Conservation (phyloP, 2,329 filamentous ascomycete genomes). For the Xylariaceae sp. region DNA sequence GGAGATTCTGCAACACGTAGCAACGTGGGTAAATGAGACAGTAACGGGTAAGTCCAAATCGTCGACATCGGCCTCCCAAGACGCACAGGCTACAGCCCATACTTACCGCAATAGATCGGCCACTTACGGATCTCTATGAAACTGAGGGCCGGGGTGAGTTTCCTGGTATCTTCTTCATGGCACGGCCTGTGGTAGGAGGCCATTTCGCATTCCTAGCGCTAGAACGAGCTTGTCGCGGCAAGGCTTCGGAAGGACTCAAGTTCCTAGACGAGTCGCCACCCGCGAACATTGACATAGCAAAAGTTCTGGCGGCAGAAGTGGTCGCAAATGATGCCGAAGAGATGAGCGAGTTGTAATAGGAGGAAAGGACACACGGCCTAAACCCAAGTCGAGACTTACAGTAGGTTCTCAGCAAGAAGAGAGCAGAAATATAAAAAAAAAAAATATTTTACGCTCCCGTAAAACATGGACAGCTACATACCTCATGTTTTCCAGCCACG, state of each 20-base stretch:
- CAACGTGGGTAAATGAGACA: constrained; percentile 80
- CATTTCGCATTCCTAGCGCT: constrained; percentile 84
- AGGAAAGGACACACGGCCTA: too few species aligned
- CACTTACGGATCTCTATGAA: constrained; percentile 76
- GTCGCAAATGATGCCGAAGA: constrained; percentile 16
- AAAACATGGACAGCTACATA: too few species aligned
- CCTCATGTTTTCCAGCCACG: too few species aligned
- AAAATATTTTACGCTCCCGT: too few species aligned
- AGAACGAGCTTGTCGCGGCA: constrained; percentile 70
- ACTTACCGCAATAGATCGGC: constrained; percentile 46
- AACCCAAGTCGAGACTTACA: too few species aligned
- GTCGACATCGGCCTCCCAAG: background rate
- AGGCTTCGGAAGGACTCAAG: constrained; percentile 52
- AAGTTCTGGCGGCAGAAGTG: constrained; percentile 26
- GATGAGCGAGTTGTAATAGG: constrained; percentile 26
- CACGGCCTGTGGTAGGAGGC: constrained; percentile 75
- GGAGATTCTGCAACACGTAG: constrained; percentile 69
- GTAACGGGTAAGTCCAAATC: constrained; percentile 44
- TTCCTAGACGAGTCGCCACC: constrained; percentile 40
- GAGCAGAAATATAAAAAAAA: too few species aligned
- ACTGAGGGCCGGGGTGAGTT: constrained; percentile 74
- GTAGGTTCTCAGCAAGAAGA: too few species aligned
- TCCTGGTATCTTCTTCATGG: constrained; percentile 70
- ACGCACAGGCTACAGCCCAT: constrained; percentile 3
- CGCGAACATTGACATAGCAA: constrained; percentile 31